Base-by-base conservation (phyloP, 768 basidiomycete species). In the Hemileccinum rubropunctum region DNA sequence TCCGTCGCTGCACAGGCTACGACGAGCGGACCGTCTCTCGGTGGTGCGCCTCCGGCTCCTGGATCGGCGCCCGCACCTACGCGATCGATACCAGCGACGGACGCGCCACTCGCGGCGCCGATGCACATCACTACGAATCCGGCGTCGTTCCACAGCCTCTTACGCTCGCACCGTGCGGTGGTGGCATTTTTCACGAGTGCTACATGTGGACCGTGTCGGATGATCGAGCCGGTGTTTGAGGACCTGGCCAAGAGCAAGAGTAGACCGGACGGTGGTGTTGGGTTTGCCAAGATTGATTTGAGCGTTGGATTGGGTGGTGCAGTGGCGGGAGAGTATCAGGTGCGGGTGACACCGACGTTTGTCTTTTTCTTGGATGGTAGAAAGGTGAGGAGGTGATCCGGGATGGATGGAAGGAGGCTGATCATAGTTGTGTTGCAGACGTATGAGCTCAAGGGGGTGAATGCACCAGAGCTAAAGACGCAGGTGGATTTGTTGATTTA, bases 321-420 rank as follows among this genome's bases (percentile, higher is more conserved):
- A 46, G 69, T 95, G 14, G 88, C 86, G 0, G 52, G 66, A 1
- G 73, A 83, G 64, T 88, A 79, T 71, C 74, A 78, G 13, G 80
- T 97, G 1, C 67, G 76, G 14, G 92, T 78, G 15, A 95, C 91
- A 2, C 95, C 94, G 6, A 94, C 91, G 1, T 95, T 98, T 61
- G 71, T 88, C 35, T 94, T 97, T 71, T 98, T 92, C 72, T 66
- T 84, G 52, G 76, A 88, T 51, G 90, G 85, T 1, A 73, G 77
- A 44, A 83, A 88, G 81, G 88, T 87, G 46, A 54, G 53, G n/a
- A 2, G 18, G 17, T 36, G 39, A 70, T 51, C 2, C 13, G 28
- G 35, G 20, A 33, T 14, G 27, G 2, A 41, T 37, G n/a, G 45
- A 21, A 6, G 40, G 21, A 32, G 20, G 12, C 48, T 51, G 42